These are phyloP conservation scores for Metarhizium anisopliae DNA, from an alignment of 2,329 filamentous ascomycete species.

Conservation along the genomic window DNA sequence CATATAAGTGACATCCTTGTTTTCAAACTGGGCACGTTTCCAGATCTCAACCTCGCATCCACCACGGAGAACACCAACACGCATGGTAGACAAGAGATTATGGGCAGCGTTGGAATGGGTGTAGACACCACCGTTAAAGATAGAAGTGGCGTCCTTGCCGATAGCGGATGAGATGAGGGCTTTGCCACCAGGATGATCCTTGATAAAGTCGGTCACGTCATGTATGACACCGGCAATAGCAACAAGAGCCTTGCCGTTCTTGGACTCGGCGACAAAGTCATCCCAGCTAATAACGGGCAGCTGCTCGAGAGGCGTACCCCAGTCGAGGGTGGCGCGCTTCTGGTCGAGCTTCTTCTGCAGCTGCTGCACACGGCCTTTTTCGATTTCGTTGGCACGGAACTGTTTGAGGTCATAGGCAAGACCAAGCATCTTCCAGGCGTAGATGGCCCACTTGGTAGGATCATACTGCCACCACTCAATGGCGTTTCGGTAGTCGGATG, in stretches of 20 bases:
- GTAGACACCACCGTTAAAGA: slow-evolving; percentile 90
- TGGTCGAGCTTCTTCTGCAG: slow-evolving; percentile 88
- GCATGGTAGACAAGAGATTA: slow-evolving; percentile 82
- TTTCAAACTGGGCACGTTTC: slow-evolving; percentile 78
- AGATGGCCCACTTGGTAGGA: slow-evolving; percentile 86
- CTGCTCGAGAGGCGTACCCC: slow-evolving; percentile 78
- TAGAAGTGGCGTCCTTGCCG: slow-evolving; percentile 80
- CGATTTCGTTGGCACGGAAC: slow-evolving; percentile 86
- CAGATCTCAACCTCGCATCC: slow-evolving; percentile 88
- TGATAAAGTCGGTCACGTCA: slow-evolving; percentile 76
- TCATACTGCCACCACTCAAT: slow-evolving; percentile 90
- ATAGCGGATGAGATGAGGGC: slow-evolving; percentile 75
- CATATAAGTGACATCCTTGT: slow-evolving; percentile 71
- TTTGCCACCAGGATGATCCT: slow-evolving; percentile 84
- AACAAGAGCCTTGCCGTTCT: slow-evolving; percentile 66
- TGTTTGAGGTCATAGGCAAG: slow-evolving; percentile 83
- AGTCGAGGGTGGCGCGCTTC: slow-evolving; percentile 73
- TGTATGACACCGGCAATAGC: slow-evolving; percentile 79
- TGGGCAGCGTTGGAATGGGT: slow-evolving; percentile 84
- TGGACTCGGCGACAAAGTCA: slow-evolving; percentile 68
- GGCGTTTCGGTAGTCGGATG: slow-evolving; percentile 85
- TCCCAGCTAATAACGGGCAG: slow-evolving; percentile 82
- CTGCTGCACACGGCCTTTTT: slow-evolving; percentile 84
- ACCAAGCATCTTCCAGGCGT: slow-evolving; percentile 73
- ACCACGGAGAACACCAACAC: slow-evolving; percentile 76